A percentile compares a stretch with the other conserved stretches of the same genome.
These are phyloP conservation scores for Ceratobasidium sp. DNA, from an alignment of 1,284 basidiomycete species.

Conservation along the genomic window DNA sequence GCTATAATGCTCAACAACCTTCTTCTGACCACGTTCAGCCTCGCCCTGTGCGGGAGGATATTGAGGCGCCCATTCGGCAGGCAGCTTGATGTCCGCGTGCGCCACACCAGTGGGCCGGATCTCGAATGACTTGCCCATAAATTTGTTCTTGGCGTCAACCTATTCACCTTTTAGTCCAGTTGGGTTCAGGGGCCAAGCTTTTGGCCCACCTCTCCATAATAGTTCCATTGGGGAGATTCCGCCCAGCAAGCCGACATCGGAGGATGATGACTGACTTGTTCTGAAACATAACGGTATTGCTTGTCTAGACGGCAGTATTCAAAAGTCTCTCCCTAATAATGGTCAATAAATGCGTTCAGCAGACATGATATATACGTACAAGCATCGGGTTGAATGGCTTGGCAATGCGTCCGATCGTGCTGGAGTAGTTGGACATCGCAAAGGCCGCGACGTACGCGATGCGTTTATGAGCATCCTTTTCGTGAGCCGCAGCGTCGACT, in stretches of 20 bases:
- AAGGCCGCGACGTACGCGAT: conserved; percentile 96
- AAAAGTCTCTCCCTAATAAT: conserved; percentile 83
- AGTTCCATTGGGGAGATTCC: conserved; percentile 89
- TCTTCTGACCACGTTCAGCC: conserved; percentile 57
- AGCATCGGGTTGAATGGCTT: conserved; percentile 96
- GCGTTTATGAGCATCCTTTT: conserved; percentile 82
- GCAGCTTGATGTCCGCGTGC: conserved; percentile 87
- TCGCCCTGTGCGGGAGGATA: conserved; percentile 56
- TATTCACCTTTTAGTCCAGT: conserved; percentile 52
- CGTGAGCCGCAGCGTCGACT: conserved; percentile 88
- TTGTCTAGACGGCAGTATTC: conserved; percentile 92
- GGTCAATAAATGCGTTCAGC: conserved; percentile 42
- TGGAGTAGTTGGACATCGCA: conserved; percentile 98
- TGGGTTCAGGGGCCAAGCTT: not conserved
- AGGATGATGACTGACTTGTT: conserved; percentile 97
- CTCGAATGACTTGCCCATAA: conserved; percentile 97
- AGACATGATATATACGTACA: conserved; percentile 60
- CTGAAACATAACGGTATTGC: conserved; percentile 92
- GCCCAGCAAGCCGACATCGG: conserved; percentile 98
- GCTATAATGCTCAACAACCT: conserved; percentile 84
- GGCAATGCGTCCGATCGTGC: conserved; percentile 94
- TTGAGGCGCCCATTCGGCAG: conserved; percentile 66
- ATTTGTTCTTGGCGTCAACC: conserved; percentile 94
- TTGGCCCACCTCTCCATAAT: conserved; percentile 82
- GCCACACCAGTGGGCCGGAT: conserved; percentile 95